Evolutionary conservation across 495 filamentous ascomycete genomes (phyloP), one percentile per base, ranked within the genome.

Genomic region (Venustampulla echinocandica): DNA sequence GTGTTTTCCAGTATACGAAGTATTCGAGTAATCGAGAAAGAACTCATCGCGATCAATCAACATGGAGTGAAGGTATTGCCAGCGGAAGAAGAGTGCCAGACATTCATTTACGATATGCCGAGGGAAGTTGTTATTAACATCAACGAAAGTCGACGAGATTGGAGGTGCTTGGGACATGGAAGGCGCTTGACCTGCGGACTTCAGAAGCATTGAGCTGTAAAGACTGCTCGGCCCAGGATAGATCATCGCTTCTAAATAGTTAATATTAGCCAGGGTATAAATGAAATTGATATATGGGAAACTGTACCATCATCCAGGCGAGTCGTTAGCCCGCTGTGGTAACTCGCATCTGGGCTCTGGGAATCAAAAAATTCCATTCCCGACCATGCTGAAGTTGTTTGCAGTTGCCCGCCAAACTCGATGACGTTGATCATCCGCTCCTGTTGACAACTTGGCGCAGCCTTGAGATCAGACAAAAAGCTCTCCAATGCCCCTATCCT

Each of bases 31-130:
- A 4, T 15, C 33, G 4, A 35, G 33, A 10, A 35, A 14, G 18
- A 35, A 35, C n/a, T 35, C 33, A 15, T 35, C 33, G n/a, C 33
- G 33, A 15, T 35, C 33, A 35, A 35, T 35, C 11, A 35, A 35
- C 6, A 35, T 6, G 33, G 11, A 35, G n/a, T 35, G 4, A 4
- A 15, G 33, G n/a, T 35, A 35, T 35, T 35, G 33, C 33, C 33
- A 35, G 13, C n/a, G 33, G 18, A 35, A 35, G 33, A 35, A 35
- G 6, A 35, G 33, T 35, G 33, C 33, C 5, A 35, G 11, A 14
- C 33, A 35, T 35, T 35, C 33, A 35, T 10, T 15, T 5, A 35
- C 18, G 33, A 35, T 6, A 35, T 10, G n/a, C 4, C 33, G 13
- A 14, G 33, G 4, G n/a, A 35, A 35, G 5, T 5, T 7, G 13